Evolutionary conservation across 805 yeast species (phyloP), one percentile per base, ranked within the genome.

Genomic region (Spencermartinsiella europaea): DNA sequence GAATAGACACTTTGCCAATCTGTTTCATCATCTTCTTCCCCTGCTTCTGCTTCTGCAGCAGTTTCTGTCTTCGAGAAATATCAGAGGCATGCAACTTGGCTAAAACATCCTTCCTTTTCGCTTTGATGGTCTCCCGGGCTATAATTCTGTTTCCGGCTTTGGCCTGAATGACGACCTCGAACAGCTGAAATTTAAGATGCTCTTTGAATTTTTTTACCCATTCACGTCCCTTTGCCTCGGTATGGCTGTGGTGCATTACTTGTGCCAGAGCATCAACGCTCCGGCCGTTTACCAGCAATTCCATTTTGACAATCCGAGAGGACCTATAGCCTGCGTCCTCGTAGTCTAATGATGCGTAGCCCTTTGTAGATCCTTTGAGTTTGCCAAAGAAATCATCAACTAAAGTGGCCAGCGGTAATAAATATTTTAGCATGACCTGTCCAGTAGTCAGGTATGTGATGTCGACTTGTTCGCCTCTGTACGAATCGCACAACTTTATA

Each of bases 301-400:
- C 97, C 68, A 91, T 68, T 60, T 91, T 93, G 28, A 86, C 89
- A 19, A 91, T 79, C 59, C 86, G 89, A 1, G 95, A 79, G 28
- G 78, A 75, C 53, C 71, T 74, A 66, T 89, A 91, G 0, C 98
- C 99, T 3, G 84, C 81, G 60, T 91, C 98, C 57, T 93, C 97
- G 60, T 91, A 91, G 66, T 91, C 98, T 44, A 91, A 71, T 0
- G 96, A 86, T 0, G 96, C 98, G 66, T 86, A 91, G 0, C 99
- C 99, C 59, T 81, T 79, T 0, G 98, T 87, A 1, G 80, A 75
- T 1, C 96, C 90, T 63, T 91, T 91, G 48, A 91, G 72, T 62
- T 85, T 87, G 1, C 98, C 98, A 65, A 93, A 90, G 63, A 91
- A 91, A 66, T 93, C 96, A 60, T 91, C 97, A 4, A 93, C 96